Conservation (phyloP, 179 eudicot genomes). For the Drosera spatulata region DNA sequence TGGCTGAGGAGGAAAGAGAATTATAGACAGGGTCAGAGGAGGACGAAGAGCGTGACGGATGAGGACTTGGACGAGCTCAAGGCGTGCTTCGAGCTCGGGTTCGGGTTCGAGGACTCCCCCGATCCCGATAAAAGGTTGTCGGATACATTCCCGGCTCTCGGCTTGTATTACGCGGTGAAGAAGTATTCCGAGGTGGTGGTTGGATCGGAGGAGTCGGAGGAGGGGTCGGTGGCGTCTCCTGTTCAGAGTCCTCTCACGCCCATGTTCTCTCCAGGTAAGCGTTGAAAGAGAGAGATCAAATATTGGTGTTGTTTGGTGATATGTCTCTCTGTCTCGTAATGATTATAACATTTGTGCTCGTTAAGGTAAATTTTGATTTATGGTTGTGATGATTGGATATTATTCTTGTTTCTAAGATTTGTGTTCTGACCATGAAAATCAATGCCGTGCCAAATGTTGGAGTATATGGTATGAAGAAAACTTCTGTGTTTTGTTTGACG, state of each 20-base stretch:
- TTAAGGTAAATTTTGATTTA: too few relatives aligned
- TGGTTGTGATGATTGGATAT: too few relatives aligned
- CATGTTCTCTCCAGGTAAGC: constrained; percentile 49
- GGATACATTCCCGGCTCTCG: constrained; percentile 63
- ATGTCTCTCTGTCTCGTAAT: too few relatives aligned
- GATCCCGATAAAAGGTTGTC: constrained; percentile 37
- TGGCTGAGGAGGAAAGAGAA: too few relatives aligned
- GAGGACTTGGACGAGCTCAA: constrained; percentile 71
- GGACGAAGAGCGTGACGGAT: constrained; percentile 66
- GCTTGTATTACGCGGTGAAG: constrained; percentile 52
- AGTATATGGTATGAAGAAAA: too few relatives aligned
- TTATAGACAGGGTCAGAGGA: constrained; percentile 15
- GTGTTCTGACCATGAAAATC: too few relatives aligned
- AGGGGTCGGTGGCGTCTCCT: constrained; percentile 21
- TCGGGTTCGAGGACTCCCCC: constrained; percentile 47
- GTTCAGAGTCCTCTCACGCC: constrained; percentile 42
- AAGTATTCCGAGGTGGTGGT: constrained; percentile 38
- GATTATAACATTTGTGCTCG: too few relatives aligned
- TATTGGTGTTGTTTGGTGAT: too few relatives aligned
- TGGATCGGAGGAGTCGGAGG: constrained; percentile 20
- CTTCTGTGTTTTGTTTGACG: too few relatives aligned
- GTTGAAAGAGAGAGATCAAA: too few relatives aligned
- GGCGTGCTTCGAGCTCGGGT: constrained; percentile 65
- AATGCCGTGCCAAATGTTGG: too few relatives aligned
- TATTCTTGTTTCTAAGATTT: too few relatives aligned